Evolutionary conservation across 2,329 filamentous ascomycete species (phyloP), one percentile per base, ranked within the genome.

Genomic region (Lachnellula occidentalis): DNA sequence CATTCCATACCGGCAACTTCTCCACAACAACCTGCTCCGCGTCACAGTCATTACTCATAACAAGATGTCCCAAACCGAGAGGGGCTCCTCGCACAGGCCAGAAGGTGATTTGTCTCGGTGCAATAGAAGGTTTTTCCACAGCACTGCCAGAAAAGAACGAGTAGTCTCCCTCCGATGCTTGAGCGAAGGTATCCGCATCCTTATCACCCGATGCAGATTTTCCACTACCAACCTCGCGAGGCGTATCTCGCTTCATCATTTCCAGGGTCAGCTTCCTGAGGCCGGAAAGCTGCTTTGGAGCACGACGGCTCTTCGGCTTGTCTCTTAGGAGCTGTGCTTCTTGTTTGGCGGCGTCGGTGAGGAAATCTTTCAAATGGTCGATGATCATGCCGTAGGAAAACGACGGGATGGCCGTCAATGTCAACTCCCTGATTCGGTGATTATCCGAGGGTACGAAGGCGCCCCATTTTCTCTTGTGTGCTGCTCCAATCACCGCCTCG

Each of bases 371-470:
- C 4, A 86, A 65, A n/a, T 67, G 72, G n/a, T 71, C 61, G 34
- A 79, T 73, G 14, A 83, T 56, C 5, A 73, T 73, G 0, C 80
- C 81, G 4, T 67, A 71, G 1, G 81, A 82, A 22, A 74, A 73
- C 7, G 78, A 73, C 0, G 82, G 82, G 3, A 85, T 72, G 27
- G 73, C 69, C 0, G 79, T 81, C 21, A 86, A 67, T 4, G 77
- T 79, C 22, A 86, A 61, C 0, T 75, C 78, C 11, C 66, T 67
- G 21, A 86, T 65, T 4, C 80, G 75, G 1, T 80, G 76, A 56
- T 84, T 85, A 69, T 78, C 76, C 48, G 82, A 76, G 0, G 82
- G 82, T 3, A 73, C 64, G 51, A 81, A 79, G 14, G 70, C 64
- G 0, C 69, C 75, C 62, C 82, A 78, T 4, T 78, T 74, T 7